Conservation (phyloP, 768 basidiomycete genomes). For the Calvatia gigantea region DNA sequence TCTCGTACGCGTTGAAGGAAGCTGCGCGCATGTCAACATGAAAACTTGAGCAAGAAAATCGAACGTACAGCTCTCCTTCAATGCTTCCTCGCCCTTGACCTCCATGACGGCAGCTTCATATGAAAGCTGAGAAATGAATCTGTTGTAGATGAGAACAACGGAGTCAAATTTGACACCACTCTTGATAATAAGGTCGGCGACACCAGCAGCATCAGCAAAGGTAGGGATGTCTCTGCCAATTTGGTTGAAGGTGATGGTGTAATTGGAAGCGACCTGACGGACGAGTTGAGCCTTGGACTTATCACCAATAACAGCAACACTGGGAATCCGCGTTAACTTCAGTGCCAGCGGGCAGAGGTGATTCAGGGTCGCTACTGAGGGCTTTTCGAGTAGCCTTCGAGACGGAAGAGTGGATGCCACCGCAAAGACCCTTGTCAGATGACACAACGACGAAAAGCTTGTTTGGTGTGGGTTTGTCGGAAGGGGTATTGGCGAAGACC, state of each 20-base stretch:
- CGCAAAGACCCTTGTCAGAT: slow-evolving; percentile 98
- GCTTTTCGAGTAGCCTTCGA: slow-evolving; percentile 83
- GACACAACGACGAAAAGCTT: slow-evolving; percentile 94
- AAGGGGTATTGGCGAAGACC: slow-evolving; percentile 77
- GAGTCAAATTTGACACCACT: slow-evolving; percentile 85
- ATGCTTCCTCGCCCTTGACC: slow-evolving; percentile 76
- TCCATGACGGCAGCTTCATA: slow-evolving; percentile 79
- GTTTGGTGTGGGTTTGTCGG: slow-evolving; percentile 65
- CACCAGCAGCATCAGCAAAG: slow-evolving; percentile 91
- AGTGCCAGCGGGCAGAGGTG: slow-evolving; percentile 42
- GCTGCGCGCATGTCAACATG: slow-evolving; percentile 36
- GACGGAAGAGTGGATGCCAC: slow-evolving; percentile 98
- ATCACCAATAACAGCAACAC: slow-evolving; percentile 90
- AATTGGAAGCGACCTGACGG: slow-evolving; percentile 59
- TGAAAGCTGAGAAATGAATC: slow-evolving; percentile 84
- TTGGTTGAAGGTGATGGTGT: slow-evolving; percentile 91
- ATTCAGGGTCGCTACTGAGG: slow-evolving; percentile 49
- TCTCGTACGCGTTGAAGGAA: slow-evolving; percentile 93
- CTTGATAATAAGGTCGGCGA: slow-evolving; percentile 90
- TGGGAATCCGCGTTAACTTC: slow-evolving; percentile 58
- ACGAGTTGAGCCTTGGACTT: slow-evolving; percentile 93
- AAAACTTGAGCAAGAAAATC: neutral
- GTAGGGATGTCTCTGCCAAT: slow-evolving; percentile 97
- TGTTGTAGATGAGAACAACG: slow-evolving; percentile 77
- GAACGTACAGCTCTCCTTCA: slow-evolving; percentile 76